A percentile compares a stretch with the other conserved stretches of the same genome.
Conservation (phyloP, 176 grass and related monocot genomes). For the Carex pumila region DNA sequence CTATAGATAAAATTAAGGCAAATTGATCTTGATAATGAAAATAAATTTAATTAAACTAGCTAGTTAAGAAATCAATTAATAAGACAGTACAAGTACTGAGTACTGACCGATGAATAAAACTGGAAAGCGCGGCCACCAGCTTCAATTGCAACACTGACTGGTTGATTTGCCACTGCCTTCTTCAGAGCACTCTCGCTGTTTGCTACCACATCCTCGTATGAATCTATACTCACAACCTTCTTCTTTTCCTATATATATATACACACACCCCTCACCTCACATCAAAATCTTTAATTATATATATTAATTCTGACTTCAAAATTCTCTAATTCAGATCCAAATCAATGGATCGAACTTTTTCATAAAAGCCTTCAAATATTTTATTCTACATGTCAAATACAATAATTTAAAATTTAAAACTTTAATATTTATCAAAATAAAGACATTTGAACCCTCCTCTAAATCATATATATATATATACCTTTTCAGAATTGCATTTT, state of each 20-base stretch:
- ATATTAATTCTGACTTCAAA: background rate
- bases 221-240: slow-evolving; percentile 29
- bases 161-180: slow-evolving; percentile 33
- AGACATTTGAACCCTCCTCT: too few species aligned
- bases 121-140: slow-evolving; percentile 27
- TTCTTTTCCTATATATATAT: slow-evolving; percentile 27
- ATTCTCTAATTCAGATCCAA: background rate
- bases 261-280: background rate
- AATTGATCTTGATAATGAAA: background rate
- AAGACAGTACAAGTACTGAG: too few species aligned
- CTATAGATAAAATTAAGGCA: background rate
- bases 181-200: slow-evolving; percentile 36
- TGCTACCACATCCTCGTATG: slow-evolving; percentile 28
- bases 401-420: too few species aligned
- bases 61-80: too few species aligned
- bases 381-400: too few species aligned
- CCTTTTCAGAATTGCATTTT: slow-evolving; percentile 13
- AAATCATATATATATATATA: background rate
- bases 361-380: too few species aligned
- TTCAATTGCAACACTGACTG: slow-evolving; percentile 50
- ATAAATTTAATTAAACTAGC: too few species aligned
- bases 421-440: too few species aligned
- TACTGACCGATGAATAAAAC: slow-evolving; percentile 37
- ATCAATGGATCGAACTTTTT: too few species aligned
- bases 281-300: background rate